These are phyloP conservation scores for Colletotrichum sp. DNA, from an alignment of 2,329 filamentous ascomycete genomes.

Conservation along the genomic window DNA sequence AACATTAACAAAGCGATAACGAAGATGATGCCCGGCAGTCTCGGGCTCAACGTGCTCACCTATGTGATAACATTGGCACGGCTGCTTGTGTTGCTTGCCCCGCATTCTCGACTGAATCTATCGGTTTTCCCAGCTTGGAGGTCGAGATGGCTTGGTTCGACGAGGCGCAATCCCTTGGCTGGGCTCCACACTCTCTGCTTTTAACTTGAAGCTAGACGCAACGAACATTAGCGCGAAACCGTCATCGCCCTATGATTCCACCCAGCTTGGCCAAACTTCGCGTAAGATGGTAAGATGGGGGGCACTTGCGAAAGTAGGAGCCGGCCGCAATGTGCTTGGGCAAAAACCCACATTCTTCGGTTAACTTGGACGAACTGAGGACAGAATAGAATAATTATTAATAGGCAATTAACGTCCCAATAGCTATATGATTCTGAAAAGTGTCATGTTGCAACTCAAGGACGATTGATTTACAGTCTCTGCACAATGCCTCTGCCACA, in stretches of 20 bases:
- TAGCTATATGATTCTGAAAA: rapidly evolving
- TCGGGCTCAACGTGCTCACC: background rate
- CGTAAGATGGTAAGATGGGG: background rate
- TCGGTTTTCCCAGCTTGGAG: background rate
- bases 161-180: background rate
- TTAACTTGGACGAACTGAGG: background rate
- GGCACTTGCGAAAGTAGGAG: background rate
- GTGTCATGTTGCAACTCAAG: background rate
- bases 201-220: background rate
- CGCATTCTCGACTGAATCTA: rapidly evolving
- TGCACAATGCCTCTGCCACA: background rate
- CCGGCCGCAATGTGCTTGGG: background rate
- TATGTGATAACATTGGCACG: background rate
- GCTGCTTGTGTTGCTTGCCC: background rate
- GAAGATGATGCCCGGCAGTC: background rate
- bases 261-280: background rate
- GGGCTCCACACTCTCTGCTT: background rate
- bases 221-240: background rate
- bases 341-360: rapidly evolving
- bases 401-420: rapidly evolving
- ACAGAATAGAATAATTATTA: rapidly evolving
- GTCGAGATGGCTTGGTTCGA: background rate
- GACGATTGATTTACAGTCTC: background rate
- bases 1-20: background rate
- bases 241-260: background rate